Evolutionary conservation across 2,329 filamentous ascomycete genomes (phyloP).

Genomic region (Escovopsis sp.): DNA sequence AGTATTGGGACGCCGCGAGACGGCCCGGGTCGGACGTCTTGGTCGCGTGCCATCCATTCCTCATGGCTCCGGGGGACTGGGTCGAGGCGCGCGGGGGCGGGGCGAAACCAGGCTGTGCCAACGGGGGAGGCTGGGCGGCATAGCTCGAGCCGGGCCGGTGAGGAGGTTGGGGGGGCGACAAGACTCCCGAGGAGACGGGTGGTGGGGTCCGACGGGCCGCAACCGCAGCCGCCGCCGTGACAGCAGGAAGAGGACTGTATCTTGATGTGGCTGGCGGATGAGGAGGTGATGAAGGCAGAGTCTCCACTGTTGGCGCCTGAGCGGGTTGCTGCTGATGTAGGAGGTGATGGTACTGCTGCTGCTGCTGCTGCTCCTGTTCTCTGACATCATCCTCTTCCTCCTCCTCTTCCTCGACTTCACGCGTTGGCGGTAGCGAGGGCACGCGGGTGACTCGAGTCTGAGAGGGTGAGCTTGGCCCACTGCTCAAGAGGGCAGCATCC

Average conservation of each 20-base stretch:
- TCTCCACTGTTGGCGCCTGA: conserved; percentile 12
- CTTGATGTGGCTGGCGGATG: conserved; percentile 17
- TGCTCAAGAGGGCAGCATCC: conserved; percentile 28
- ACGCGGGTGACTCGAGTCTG: conserved; percentile 39
- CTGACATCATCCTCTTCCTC: conserved; percentile 13
- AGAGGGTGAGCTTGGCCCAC: conserved; percentile 36
- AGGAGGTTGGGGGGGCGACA: conserved; percentile 45
- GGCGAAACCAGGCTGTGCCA: conserved; percentile 26
- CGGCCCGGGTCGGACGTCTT: conserved; percentile 28
- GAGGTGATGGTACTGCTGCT: conserved; percentile 18
- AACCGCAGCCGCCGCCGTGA: conserved; percentile 3
- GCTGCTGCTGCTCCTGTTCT: conserved; percentile 19
- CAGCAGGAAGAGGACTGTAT: conserved; percentile 22
- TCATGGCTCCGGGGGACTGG: conserved; percentile 40
- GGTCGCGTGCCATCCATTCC: conserved; percentile 19
- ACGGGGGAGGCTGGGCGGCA: conserved; percentile 23
- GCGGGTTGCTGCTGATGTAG: conserved; percentile 8
- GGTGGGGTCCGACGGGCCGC: conserved; percentile 33
- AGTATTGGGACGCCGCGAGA: conserved; percentile 39
- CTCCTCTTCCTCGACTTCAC: conserved; percentile 46
- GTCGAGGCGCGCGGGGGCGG: conserved; percentile 46
- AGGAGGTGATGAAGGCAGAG: conserved; percentile 11
- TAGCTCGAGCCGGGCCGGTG: conserved; percentile 40
- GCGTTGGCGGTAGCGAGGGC: conserved; percentile 43
- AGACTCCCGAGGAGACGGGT: conserved; percentile 24